Evolutionary conservation across 371 early-diverging fungal species (phyloP), one percentile per base, ranked within the genome.

Genomic region (Homolaphlyctis polyrhiza): DNA sequence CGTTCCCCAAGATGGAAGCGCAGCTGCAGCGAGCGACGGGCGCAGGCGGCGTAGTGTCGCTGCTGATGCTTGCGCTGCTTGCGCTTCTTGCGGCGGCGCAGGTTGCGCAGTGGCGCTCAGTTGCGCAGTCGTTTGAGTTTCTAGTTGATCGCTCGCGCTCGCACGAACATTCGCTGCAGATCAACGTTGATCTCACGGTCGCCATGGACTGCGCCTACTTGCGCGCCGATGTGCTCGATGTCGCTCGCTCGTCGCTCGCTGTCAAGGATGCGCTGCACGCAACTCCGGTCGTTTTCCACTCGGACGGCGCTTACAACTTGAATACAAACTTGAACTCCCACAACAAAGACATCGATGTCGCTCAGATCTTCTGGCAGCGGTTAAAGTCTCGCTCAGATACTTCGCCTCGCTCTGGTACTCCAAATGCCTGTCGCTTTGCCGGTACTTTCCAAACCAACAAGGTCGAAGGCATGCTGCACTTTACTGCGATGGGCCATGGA

Each of bases 401-500:
- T n/a, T n/a, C n/a, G n/a, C n/a, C n/a, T n/a, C n/a, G n/a, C n/a
- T n/a, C 8, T 3, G 51, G 29, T 21, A 27, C 3, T 27, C 58
- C 58, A 27, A 36, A 52, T 34, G 91, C 88, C 0, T 96, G 96
- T 72, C 74, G 91, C 35, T 73, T 94, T 23, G 71, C 71, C 51
- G 96, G 96, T 8, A 81, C 88, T 3, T 77, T 91, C 8, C 59
- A 78, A 39, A 88, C 90, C 34, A 88, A 87, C 75, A 93, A 91
- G 64, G 85, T 94, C 1, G 80, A 89, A 1, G 94, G 95, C 11
- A 92, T 91, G 72, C 79, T 96, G 58, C 95, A 95, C 66, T 84
- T 96, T 65, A 96, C 96, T 0, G 87, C 94, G 0, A 72, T 81
- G 47, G 95, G 95, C 2, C 94, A 95, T 69, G 97, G 94, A 39